Evolutionary conservation across 306 rosid species (phyloP).

Genomic region (Vigna hirtella): DNA sequence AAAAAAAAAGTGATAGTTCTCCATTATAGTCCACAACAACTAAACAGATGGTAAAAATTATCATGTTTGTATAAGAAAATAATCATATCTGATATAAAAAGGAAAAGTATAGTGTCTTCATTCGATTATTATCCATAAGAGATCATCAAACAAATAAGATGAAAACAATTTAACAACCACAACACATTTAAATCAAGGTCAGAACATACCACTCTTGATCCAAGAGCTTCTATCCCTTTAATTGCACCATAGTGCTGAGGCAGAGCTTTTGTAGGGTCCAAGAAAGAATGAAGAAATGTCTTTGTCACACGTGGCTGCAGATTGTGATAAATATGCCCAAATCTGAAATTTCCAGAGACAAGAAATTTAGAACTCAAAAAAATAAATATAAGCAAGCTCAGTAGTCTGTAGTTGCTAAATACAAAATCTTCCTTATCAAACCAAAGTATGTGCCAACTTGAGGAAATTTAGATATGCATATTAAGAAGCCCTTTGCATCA

Average conservation of each 20-base stretch:
- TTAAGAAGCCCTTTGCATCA: constrained; percentile 28
- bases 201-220: constrained; percentile 75
- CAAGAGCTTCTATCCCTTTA: constrained; percentile 89
- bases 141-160: constrained; percentile 1
- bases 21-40: constrained; percentile 10
- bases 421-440: constrained; percentile 9
- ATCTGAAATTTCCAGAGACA: constrained; percentile 59
- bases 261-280: constrained; percentile 83
- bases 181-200: constrained; percentile 35
- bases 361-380: constrained; percentile 19
- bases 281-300: constrained; percentile 86
- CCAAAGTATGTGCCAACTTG: background rate
- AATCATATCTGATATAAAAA: constrained; percentile 26
- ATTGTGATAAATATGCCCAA: constrained; percentile 84
- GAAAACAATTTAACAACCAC: constrained; percentile 35
- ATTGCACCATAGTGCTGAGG: constrained; percentile 97
- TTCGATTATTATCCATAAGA: constrained; percentile 23
- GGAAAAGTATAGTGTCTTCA: constrained; percentile 24
- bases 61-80: constrained; percentile 10
- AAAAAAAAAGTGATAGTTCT: background rate
- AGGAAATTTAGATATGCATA: constrained; percentile 5
- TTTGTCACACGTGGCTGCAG: constrained; percentile 87
- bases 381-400: constrained; percentile 1
- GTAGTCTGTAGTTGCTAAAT: background rate
- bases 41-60: constrained; percentile 11